Evolutionary conservation across 129 eudicot genomes (phyloP).

Genomic region (Centrapalus pauciflorus): DNA sequence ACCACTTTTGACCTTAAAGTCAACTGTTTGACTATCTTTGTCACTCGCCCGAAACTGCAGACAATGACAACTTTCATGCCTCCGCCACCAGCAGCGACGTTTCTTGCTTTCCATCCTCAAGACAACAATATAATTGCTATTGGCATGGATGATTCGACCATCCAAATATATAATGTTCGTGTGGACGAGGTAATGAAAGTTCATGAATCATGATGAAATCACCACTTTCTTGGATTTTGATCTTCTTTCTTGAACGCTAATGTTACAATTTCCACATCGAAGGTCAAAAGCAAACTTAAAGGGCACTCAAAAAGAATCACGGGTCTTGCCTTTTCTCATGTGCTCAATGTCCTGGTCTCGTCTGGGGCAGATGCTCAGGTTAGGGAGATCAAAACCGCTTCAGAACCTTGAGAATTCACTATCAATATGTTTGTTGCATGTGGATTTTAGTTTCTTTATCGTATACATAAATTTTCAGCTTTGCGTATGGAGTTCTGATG

Average conservation of each 20-base stretch:
- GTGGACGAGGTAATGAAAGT: conserved; percentile 36
- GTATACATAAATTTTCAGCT: conserved; percentile 35
- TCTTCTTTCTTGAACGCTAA: background rate
- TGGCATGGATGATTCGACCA: conserved; percentile 58
- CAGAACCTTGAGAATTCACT: background rate
- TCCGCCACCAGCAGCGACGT: conserved; percentile 58
- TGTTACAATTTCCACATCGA: background rate
- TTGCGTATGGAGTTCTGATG: conserved; percentile 90
- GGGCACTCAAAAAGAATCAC: conserved; percentile 74
- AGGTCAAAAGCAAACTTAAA: conserved; percentile 93
- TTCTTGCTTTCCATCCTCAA: conserved; percentile 51
- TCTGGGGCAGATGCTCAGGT: conserved; percentile 67
- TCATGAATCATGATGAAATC: too few species aligned
- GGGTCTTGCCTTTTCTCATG: conserved; percentile 88
- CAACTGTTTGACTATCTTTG: background rate
- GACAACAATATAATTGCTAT: conserved; percentile 68
- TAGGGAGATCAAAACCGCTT: conserved; percentile 24
- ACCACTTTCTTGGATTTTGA: background rate
- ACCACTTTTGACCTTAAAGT: background rate
- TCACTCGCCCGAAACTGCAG: conserved; percentile 28
- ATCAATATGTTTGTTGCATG: conserved; percentile 7
- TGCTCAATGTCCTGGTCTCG: conserved; percentile 46
- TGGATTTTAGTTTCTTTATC: conserved; percentile 4
- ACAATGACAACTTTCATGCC: conserved; percentile 42
- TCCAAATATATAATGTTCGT: conserved; percentile 47